A percentile compares a stretch with the other conserved stretches of the same genome.
Conservation (phyloP, 495 filamentous ascomycete genomes). For the Aspergillus carlsbadensis region DNA sequence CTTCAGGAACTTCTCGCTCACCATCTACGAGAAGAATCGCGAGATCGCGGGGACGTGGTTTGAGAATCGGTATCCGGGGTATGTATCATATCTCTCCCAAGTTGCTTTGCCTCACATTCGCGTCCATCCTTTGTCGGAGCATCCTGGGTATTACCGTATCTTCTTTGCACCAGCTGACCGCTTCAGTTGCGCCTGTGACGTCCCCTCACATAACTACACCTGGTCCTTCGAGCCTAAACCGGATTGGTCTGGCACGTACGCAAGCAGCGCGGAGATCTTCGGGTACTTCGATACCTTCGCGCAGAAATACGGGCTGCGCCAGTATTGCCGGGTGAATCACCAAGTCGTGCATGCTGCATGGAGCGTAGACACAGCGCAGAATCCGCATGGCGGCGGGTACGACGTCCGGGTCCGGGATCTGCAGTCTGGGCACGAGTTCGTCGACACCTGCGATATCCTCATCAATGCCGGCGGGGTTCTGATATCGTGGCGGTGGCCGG, state of each 20-base stretch:
- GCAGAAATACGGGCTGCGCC: conserved; percentile 46
- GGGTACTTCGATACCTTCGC: neutral
- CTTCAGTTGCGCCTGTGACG: conserved; percentile 41
- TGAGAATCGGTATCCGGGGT: conserved; percentile 62
- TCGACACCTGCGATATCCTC: conserved; percentile 35
- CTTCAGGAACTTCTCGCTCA: conserved; percentile 34
- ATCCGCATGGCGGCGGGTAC: conserved; percentile 46
- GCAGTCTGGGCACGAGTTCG: conserved; percentile 25
- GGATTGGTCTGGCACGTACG: conserved; percentile 35
- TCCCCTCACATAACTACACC: conserved; percentile 33
- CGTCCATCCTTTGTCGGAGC: no score
- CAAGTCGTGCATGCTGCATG: conserved; percentile 36
- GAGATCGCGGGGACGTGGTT: conserved; percentile 55
- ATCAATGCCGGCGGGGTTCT: conserved; percentile 49
- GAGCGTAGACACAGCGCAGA: conserved; percentile 37
- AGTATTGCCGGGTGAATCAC: conserved; percentile 50
- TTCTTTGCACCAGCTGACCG: no score
- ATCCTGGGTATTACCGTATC: no score
- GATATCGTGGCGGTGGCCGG: conserved; percentile 50
- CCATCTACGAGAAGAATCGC: conserved; percentile 46
- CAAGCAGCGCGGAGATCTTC: neutral
- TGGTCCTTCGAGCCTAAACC: conserved; percentile 30
- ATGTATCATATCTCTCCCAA: no score
- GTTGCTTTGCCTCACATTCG: neutral
- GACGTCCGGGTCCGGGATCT: conserved; percentile 25